Base-by-base conservation (phyloP, 495 filamentous ascomycete species). In the Lineolata rhizophorae region DNA sequence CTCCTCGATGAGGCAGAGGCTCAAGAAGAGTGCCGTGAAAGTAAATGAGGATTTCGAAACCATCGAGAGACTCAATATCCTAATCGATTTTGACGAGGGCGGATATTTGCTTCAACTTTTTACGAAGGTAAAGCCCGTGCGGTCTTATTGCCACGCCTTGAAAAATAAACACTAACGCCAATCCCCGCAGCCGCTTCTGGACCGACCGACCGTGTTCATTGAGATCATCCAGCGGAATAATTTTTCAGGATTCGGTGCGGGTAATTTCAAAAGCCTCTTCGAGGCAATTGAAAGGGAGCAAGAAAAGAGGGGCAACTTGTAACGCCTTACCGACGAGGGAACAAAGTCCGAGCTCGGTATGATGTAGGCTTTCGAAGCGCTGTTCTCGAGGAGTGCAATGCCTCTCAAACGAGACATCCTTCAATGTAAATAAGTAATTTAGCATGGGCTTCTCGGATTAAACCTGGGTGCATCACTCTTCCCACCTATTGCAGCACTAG, bases 261-360 rank as follows among this genome's bases (percentile, higher is more conserved):
- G 83, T n/a, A 92, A 92, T 46, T 91, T 92, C 57, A 91, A 79
- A 64, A 79, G 70, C 32, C 41, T 92, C 39, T 92, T 92, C 44
- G 81, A 92, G 55, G 83, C 84, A 3, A 79, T 93, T 51, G 83
- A 92, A 61, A 51, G 80, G 13, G 82, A 91, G 47, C 84, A 92
- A 56, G 79, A 64, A 14, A 58, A 74, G 48, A 55, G 82, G 35
- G 82, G 82, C 6, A 92, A 91, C 51, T 49, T 92, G 44, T 46
- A 28, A n/a, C n/a, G n/a, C n/a, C n/a, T n/a, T n/a, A n/a, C n/a
- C n/a, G n/a, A n/a, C n/a, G n/a, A n/a, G n/a, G n/a, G n/a, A n/a
- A n/a, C n/a, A n/a, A n/a, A n/a, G n/a, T n/a, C n/a, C n/a, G n/a
- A n/a, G n/a, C n/a, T n/a, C n/a, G n/a, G n/a, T n/a, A n/a, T n/a